Base-by-base conservation (phyloP, 2,329 filamentous ascomycete species). In the Fusarium metavorans region DNA sequence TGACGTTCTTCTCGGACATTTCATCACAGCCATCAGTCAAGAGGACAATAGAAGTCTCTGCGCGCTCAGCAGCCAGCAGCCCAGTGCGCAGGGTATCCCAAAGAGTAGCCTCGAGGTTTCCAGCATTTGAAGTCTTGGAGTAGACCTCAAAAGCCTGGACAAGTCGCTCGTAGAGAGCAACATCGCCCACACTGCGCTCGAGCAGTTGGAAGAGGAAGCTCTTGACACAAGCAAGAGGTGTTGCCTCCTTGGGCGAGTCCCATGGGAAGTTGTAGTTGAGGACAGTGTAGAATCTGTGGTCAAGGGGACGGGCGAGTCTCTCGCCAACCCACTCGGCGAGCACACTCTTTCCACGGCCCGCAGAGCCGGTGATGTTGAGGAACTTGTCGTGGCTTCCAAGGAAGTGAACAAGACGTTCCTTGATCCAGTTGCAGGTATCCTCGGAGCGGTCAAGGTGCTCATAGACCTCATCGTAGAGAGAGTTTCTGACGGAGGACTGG, bases 241-340 rank as follows among this genome's bases (percentile, higher is more conserved):
- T 83, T 1, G 81, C 78, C 10, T 81, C 79, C 5, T 78, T 76
- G 1, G 77, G 75, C 2, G 78, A 79, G 37, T 84, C 82, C 41
- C 72, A 80, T 2, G 80, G 79, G 65, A 85, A 84, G 27, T 79
- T 81, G 74, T 83, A 85, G 0, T 78, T 76, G 14, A 85, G 72
- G 0, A 83, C 82, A 7, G 78, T 77, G 48, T 83, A 83, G 4
- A 81, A 81, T 13, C 72, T 76, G 70, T 81, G 78, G 57, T 82
- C 77, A 4, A 84, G 72, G 2, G 83, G 83, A 9, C 82, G 80
- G 20, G 84, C 81, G 16, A 85, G 79, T 13, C 83, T 78, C 64
- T 85, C 83, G 35, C 83, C 79, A 39, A 84, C 81, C 83, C 83
- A 85, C 14, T 81, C 79, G 4, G 82, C 80, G n/a, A 84, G 80